Percentiles rank a stretch among this genome's conserved stretches.
Evolutionary conservation across 805 yeast species (phyloP).

Genomic region (Nakazawaea wyomingensis): DNA sequence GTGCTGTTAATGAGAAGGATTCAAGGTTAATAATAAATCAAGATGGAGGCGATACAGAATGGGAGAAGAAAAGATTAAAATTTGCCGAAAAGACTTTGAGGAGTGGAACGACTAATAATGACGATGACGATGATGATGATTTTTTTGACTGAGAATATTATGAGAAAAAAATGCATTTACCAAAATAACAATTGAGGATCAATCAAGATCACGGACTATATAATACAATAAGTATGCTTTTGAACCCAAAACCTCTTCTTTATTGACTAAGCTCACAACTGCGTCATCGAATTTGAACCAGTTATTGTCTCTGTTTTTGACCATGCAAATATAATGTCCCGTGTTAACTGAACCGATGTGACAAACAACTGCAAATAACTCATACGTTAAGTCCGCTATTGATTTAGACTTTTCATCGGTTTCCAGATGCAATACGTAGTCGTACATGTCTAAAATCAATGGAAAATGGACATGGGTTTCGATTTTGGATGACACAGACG

Average conservation of each 20-base stretch:
- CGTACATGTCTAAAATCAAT: conserved; percentile 61
- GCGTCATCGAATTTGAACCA: conserved; percentile 96
- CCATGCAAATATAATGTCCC: conserved; percentile 85
- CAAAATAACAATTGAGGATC: background rate
- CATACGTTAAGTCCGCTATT: conserved; percentile 50
- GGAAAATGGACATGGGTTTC: conserved; percentile 76
- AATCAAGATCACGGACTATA: conserved; percentile 39
- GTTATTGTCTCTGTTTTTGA: conserved; percentile 64
- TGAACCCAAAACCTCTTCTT: conserved; percentile 59
- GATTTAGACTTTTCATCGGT: conserved; percentile 10
- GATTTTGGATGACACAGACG: conserved; percentile 56
- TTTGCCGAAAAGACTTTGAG: conserved; percentile 56
- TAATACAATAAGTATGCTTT: conserved; percentile 81
- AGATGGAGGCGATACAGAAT: conserved; percentile 50
- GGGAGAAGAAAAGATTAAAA: conserved; percentile 44
- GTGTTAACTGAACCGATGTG: conserved; percentile 93
- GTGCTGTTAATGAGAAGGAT: conserved; percentile 64
- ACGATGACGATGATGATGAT: conserved; percentile 37
- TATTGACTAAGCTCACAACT: conserved; percentile 60
- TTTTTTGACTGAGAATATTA: conserved; percentile 41
- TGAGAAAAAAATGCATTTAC: background rate
- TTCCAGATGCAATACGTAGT: conserved; percentile 35
- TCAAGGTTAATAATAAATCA: conserved; percentile 58
- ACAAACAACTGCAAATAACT: conserved; percentile 79
- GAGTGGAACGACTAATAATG: conserved; percentile 27